Base-by-base conservation (phyloP, 2,329 filamentous ascomycete genomes). In the Pseudocercospora macadamiae region DNA sequence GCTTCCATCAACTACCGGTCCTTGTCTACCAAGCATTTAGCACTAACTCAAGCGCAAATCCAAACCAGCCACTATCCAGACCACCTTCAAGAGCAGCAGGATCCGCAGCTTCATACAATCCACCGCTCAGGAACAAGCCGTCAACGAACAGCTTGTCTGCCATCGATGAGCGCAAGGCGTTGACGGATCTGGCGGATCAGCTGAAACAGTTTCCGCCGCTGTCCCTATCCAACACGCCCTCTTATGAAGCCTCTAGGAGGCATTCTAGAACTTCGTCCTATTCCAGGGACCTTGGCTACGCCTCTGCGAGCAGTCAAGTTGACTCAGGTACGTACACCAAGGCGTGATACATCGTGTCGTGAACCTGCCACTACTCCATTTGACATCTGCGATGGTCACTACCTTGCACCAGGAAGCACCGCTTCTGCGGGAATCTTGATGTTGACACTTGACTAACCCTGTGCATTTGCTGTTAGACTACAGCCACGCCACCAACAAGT, bases 241-340 rank as follows among this genome's bases (percentile, higher is more conserved):
- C 19, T 21, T 25, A 25, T 25, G 19, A 45, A 23, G 51, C 56
- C 19, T 59, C 57, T 4, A 36, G 52, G 21, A 47, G 57, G 32
- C 26, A 55, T 26, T 59, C 57, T 2, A 28, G 37, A 9, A 55
- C 52, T 12, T 59, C 57, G 6, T 59, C 57, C 14, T 25, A 51
- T n/a, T 59, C 57, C 10, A 53, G 57, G 10, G 57, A 60, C 25
- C 28, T 52, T 4, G 57, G 57, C 45, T 60, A 60, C 16, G 54
- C 55, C 37, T 60, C 57, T n/a, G 57, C 57, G 21, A 60, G 57
- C 30, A 60, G 57, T 23, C 37, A 48, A 47, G 53, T 60, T 14
- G 57, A 60, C 30, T 60, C 57, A 6, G n/a, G n/a, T n/a, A n/a
- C n/a, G n/a, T n/a, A n/a, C n/a, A n/a, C n/a, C n/a, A n/a, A n/a